Conservation (phyloP, 257 asterid genomes). For the Ilex aquifolium region DNA sequence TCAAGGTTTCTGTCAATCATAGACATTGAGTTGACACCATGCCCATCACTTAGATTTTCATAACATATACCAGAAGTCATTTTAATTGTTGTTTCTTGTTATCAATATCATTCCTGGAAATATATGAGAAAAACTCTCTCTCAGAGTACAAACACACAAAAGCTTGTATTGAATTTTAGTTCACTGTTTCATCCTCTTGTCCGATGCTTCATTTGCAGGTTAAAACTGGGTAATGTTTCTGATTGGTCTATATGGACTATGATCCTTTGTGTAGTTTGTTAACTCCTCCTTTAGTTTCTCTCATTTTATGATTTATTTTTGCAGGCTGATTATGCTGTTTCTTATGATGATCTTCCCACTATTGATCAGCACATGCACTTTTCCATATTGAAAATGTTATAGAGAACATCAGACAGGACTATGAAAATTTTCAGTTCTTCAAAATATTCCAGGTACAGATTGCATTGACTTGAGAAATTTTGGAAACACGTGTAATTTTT, state of each 20-base stretch:
- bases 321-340: constrained; percentile 74
- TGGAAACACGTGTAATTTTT: neutral
- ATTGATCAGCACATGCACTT: constrained; percentile 75
- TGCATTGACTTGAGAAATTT: neutral
- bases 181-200: no score
- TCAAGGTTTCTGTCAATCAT: neutral
- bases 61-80: neutral
- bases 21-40: neutral
- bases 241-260: neutral
- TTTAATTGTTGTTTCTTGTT: neutral
- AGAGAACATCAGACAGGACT: constrained; percentile 75
- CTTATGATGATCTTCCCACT: constrained; percentile 69
- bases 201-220: no score
- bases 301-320: constrained; percentile 10
- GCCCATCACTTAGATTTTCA: neutral
- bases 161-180: no score
- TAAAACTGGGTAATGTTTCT: neutral
- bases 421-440: constrained; percentile 84
- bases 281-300: neutral
- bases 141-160: no score
- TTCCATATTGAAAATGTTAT: constrained; percentile 79
- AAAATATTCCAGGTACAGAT: constrained; percentile 79
- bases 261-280: neutral
- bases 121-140: no score
- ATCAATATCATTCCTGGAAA: neutral